Evolutionary conservation across 73 alveolate species (phyloP).

Genomic region (Tetrahymena thermophila): DNA sequence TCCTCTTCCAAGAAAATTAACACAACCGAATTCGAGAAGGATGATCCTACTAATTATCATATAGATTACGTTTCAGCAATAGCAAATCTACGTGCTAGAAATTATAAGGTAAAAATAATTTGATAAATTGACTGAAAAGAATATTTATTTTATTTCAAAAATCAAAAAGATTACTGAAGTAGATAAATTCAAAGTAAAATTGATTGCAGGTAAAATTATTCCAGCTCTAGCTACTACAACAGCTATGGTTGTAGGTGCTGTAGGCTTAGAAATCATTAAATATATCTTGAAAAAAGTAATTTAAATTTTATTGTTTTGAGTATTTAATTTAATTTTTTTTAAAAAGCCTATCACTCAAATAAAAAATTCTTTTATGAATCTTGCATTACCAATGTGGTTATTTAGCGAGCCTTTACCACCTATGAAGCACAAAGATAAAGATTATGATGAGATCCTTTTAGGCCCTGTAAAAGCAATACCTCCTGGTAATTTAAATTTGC

Average conservation of each 20-base stretch:
- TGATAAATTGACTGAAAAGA: neutral
- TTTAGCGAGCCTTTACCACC: slow-evolving; percentile 73
- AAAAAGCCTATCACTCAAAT: slow-evolving; percentile 46
- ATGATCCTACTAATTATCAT: slow-evolving; percentile 96
- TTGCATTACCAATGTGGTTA: slow-evolving; percentile 83
- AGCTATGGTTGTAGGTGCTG: slow-evolving; percentile 97
- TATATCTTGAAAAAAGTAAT: slow-evolving; percentile 41
- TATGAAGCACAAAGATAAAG: slow-evolving; percentile 68
- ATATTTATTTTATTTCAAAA: neutral
- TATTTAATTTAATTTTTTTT: neutral
- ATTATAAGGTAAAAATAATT: neutral
- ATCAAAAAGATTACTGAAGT: slow-evolving; percentile 6
- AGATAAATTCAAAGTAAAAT: slow-evolving; percentile 35
- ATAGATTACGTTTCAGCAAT: slow-evolving; percentile 97
- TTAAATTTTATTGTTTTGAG: neutral
- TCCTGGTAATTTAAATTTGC: slow-evolving; percentile 43
- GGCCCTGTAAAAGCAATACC: slow-evolving; percentile 89
- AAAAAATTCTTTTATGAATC: slow-evolving; percentile 84
- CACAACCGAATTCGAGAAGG: slow-evolving; percentile 85
- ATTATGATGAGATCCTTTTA: slow-evolving; percentile 54
- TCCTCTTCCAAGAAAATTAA: slow-evolving; percentile 61
- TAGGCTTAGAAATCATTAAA: slow-evolving; percentile 63
- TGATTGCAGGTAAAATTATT: slow-evolving; percentile 91
- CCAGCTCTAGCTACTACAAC: slow-evolving; percentile 99
- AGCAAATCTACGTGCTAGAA: slow-evolving; percentile 94